Evolutionary conservation across 2,329 filamentous ascomycete genomes (phyloP), one percentile per base, ranked within the genome.

Genomic region (Pseudogymnoascus verrucosus): DNA sequence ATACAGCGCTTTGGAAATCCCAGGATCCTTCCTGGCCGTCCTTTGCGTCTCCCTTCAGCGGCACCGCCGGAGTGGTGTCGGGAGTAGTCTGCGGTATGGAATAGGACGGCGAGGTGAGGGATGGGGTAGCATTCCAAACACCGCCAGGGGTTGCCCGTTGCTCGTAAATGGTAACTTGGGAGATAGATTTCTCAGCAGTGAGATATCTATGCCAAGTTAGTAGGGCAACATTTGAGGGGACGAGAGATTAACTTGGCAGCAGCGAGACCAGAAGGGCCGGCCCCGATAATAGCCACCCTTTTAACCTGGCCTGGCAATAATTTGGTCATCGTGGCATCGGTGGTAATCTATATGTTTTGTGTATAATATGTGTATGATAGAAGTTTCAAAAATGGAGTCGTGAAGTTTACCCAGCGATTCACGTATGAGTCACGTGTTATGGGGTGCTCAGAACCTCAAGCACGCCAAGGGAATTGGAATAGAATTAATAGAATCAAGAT

Each of bases 141-240:
- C 95, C 93, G 64, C 92, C 93, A 5, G 89, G 83, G 59, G 84
- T 81, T 51, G 81, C 78, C 68, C 91, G 87, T 75, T 96, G 91
- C 75, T 98, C 95, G 71, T 89, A 96, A 40, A 97, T 76, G 65
- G 87, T 84, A 65, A 98, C 87, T 31, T 79, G 82, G 11, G 85
- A 77, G 71, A 95, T 95, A 1, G 73, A 79, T 71, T 80, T 88
- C 69, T 89, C 91, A 0, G 89, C 90, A 10, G 84, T 74, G 16
- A 97, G 80, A 71, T 93, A 93, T 61, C 59, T 61, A 42, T 39
- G 16, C 19, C 5, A 3, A 14, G 12, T 61, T 11, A 42, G 34
- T 26, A 40, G 1, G 6, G 26, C 2, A 40, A 23, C n/a, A 14
- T 21, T 6, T 39, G 36, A 8, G 23, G 34, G 5, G 11, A 31